Base-by-base conservation (phyloP, 2,329 filamentous ascomycete genomes). In the Leptodontidium sp. region DNA sequence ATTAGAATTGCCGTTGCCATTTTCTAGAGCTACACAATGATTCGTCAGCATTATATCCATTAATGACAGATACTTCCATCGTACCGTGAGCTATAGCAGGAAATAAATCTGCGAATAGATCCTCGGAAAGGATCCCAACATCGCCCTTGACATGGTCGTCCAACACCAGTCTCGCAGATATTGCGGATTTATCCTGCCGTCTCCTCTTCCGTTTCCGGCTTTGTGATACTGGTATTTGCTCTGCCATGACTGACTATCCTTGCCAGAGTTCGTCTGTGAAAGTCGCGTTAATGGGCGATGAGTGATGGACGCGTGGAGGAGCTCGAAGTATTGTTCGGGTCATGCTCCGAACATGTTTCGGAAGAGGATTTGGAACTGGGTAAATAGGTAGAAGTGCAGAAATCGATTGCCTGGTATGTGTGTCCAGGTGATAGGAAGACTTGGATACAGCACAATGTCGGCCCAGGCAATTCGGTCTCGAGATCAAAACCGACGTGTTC, bases 91-190 rank as follows among this genome's bases (percentile, higher is more conserved):
- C 80, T 74, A 86, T 77, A 75, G 88, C 82, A 71, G 92, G 90
- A 81, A 97, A 94, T 63, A 98, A 86, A 77, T 97, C 92, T 58
- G 86, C 84, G 76, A 94, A 93, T 63, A 99, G 85, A 79, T 97
- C 93, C 76, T 93, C 91, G 14, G 95, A 97, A 64, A 98, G 81
- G 72, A 96, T 87, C 71, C 94, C 96, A 70, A 94, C 86, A 78
- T 97, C 93, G 64, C 93, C 93, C 81, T 91, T 93, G 75, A 97
- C 85, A 79, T 92, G 91, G 78, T 94, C 92, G 80, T 97, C 94
- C 67, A 98, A 88, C 47, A 97, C 87, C 62, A 98, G 85, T 68
- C 92, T 90, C 67, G 93, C 94, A 68, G 92, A 87, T 68, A 97
- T 85, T 53, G 94, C 87, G 8, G 91, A 86, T 79, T 92, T 94